A percentile compares a stretch with the other conserved stretches of the same genome.
Conservation (phyloP, 2,329 filamentous ascomycete genomes). For the Colletotrichum scovillei region DNA sequence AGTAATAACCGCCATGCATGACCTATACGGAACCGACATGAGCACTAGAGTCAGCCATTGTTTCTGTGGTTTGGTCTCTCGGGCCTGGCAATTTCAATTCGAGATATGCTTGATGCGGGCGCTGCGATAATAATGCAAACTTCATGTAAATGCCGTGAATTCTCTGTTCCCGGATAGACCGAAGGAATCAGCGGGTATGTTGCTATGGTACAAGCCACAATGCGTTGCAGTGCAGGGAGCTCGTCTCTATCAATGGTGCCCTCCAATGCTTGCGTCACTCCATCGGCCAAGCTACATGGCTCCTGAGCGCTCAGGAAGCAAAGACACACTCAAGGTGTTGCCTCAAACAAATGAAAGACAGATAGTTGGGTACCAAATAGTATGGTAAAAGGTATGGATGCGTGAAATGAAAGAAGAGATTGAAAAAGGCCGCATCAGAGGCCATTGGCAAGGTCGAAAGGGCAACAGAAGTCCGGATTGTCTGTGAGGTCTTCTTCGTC, state of each 20-base stretch:
- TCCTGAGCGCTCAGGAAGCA: not conserved
- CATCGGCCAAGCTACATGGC: constrained; percentile 7
- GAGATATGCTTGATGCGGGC: not conserved
- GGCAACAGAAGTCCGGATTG: not conserved
- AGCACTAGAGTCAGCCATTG: not conserved
- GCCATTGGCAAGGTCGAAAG: not conserved
- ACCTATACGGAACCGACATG: constrained; percentile 3
- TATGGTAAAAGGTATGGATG: constrained; percentile 22
- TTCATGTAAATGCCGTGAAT: constrained; percentile 10
- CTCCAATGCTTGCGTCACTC: constrained; percentile 20
- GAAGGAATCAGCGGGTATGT: constrained; percentile 23
- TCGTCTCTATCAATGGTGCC: constrained; percentile 9
- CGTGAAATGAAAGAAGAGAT: constrained; percentile 18
- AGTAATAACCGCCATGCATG: constrained; percentile 7
- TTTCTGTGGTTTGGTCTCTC: not conserved
- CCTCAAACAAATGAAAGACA: constrained; percentile 28
- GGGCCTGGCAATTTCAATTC: not conserved
- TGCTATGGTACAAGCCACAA: constrained; percentile 28
- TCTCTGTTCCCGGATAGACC: constrained; percentile 11
- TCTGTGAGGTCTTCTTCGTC: not conserved
- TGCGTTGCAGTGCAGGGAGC: not conserved
- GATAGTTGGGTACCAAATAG: constrained; percentile 14
- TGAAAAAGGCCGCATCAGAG: not conserved
- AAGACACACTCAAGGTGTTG: constrained; percentile 3
- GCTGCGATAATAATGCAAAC: not conserved